Base-by-base conservation (phyloP, 2,329 filamentous ascomycete species). In the Didymella glomerata region DNA sequence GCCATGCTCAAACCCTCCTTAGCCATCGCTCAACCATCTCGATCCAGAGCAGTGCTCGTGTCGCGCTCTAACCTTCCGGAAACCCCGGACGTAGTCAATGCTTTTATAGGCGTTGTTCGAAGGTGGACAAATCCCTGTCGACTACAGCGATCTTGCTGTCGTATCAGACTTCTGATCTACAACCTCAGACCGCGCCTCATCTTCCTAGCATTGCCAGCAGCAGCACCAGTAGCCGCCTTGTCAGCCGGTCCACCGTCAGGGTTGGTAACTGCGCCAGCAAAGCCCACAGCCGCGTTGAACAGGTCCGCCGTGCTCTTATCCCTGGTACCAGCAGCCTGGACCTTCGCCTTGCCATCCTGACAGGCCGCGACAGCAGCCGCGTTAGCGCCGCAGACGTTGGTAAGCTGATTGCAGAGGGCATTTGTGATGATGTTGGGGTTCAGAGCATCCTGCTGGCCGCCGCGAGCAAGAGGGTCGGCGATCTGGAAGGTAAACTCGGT, bases 341-440 rank as follows among this genome's bases (percentile, higher is more conserved):
- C 83, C 73, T 81, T 70, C 0, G 83, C 79, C 77, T 87, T 79
- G 2, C 86, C 87, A 24, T 77, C 75, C 48, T 74, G 66, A 75
- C 85, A 88, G 5, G 82, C 80, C 13, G 81, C 72, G 64, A 84
- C 81, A 53, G 87, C 88, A 4, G 85, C 86, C 25, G 79, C 81
- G 70, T 87, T 87, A 52, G 88, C 88, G 38, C 80, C 78, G 77
- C 88, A 90, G 36, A 88, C 86, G 77, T 89, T 90, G 71, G 77
- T 83, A 58, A 90, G 82, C 79, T 90, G 86, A 76, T 90, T 88
- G 76, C 86, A 88, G 74, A 90, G 86, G 61, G 87, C 84, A 82
- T 89, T 90, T 73, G 87, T 89, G 80, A 90, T 90, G 81, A 90
- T 90, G 79, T 86, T 85, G 56, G 88, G 88, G 84, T 90, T 90